A percentile compares a stretch with the other conserved stretches of the same genome.
Conservation (phyloP, 345 rosid genomes). For the Eucalyptus pauciflora region DNA sequence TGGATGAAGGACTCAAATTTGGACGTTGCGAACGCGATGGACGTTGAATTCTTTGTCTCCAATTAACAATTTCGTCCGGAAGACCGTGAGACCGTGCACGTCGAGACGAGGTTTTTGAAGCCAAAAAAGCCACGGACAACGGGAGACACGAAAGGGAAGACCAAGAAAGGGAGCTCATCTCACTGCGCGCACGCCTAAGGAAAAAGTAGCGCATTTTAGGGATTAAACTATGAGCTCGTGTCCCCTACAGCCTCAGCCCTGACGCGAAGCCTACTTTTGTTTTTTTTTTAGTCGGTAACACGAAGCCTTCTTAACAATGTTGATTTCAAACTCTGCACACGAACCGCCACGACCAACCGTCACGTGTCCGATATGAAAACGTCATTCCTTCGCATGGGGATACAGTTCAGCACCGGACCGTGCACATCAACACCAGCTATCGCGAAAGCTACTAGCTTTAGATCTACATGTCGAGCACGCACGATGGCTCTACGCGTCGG, state of each 20-base stretch:
- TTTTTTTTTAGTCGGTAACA: too few relatives aligned
- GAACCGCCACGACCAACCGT: not conserved
- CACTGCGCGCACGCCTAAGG: not conserved
- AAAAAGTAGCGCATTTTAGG: not conserved
- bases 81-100: not conserved
- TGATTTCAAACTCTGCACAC: not conserved
- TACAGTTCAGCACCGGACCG: not conserved
- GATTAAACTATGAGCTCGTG: not conserved
- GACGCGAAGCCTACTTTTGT: not conserved
- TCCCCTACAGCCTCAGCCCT: not conserved
- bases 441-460: not conserved
- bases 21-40: not conserved
- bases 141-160: not conserved
- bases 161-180: not conserved
- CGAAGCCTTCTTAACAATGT: not conserved
- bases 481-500: not conserved
- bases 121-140: not conserved
- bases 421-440: not conserved
- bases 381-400: not conserved
- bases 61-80: not conserved
- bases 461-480: not conserved
- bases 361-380: not conserved
- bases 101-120: not conserved
- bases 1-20: not conserved
- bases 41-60: not conserved